A percentile compares a stretch with the other conserved stretches of the same genome.
Evolutionary conservation across 331 rosid genomes (phyloP).

Genomic region (Quercus lobata): DNA sequence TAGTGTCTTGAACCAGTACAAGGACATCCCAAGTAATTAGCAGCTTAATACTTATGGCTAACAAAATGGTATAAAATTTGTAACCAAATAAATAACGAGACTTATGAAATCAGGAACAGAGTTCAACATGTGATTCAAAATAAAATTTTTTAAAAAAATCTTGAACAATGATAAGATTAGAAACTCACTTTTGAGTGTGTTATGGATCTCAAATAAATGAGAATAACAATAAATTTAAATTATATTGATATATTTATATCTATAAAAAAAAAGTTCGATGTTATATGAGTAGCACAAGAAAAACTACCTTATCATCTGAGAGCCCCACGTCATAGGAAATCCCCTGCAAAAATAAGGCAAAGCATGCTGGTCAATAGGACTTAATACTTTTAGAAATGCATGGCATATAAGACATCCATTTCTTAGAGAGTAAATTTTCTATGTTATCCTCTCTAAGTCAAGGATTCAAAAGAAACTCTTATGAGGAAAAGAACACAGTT

Average conservation of each 20-base stretch:
- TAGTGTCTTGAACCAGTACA: background rate
- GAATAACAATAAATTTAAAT: background rate
- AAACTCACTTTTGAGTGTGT: background rate
- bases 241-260: background rate
- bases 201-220: background rate
- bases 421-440: background rate
- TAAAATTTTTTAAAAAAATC: background rate
- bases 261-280: background rate
- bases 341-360: constrained; percentile 31
- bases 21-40: background rate
- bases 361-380: background rate
- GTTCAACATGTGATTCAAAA: too few relatives aligned
- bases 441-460: background rate
- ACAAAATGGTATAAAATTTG: background rate
- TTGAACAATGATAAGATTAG: background rate
- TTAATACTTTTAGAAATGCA: background rate
- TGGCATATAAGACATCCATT: background rate
- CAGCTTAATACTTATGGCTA: background rate
- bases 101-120: too few relatives aligned
- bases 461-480: background rate
- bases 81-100: background rate
- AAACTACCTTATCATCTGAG: constrained; percentile 38
- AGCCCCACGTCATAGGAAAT: constrained; percentile 42
- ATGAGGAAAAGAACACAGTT: background rate
- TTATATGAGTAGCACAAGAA: background rate